These are phyloP conservation scores for Myrica gale DNA, from an alignment of 306 rosid species.

Conservation along the genomic window DNA sequence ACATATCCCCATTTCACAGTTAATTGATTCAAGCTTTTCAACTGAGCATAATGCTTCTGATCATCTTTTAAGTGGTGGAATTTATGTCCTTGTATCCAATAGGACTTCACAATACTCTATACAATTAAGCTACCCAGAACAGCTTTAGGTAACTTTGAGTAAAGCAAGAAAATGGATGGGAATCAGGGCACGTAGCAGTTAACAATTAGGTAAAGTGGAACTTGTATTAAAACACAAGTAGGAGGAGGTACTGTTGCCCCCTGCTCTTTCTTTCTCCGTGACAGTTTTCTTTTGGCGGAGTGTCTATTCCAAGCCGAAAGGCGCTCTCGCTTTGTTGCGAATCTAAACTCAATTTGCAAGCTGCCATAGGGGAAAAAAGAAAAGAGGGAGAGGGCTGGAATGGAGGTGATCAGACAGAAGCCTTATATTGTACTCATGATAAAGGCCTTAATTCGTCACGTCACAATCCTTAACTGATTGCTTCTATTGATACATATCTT, in stretches of 20 bases:
- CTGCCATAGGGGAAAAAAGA: neutral
- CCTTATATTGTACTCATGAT: no score
- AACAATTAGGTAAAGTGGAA: conserved; percentile 26
- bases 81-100: conserved; percentile 13
- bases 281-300: neutral
- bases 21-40: neutral
- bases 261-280: neutral
- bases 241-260: neutral
- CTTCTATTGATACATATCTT: neutral
- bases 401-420: no score
- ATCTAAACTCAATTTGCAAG: conserved; percentile 16
- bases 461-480: neutral
- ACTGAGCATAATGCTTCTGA: conserved; percentile 29
- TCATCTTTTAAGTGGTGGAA: conserved; percentile 15
- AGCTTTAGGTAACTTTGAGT: conserved; percentile 29
- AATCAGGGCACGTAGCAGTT: conserved; percentile 45
- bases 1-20: neutral
- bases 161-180: conserved; percentile 27
- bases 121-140: neutral
- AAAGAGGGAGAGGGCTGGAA: no score
- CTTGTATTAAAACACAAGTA: conserved; percentile 17
- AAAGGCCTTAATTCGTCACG: neutral
- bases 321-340: conserved; percentile 5
- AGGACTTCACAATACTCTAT: conserved; percentile 4
- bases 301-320: neutral